Percentiles rank a stretch among this genome's conserved stretches.
These are phyloP conservation scores for Schizophyllum commune DNA, from an alignment of 1,284 basidiomycete genomes.

Conservation along the genomic window DNA sequence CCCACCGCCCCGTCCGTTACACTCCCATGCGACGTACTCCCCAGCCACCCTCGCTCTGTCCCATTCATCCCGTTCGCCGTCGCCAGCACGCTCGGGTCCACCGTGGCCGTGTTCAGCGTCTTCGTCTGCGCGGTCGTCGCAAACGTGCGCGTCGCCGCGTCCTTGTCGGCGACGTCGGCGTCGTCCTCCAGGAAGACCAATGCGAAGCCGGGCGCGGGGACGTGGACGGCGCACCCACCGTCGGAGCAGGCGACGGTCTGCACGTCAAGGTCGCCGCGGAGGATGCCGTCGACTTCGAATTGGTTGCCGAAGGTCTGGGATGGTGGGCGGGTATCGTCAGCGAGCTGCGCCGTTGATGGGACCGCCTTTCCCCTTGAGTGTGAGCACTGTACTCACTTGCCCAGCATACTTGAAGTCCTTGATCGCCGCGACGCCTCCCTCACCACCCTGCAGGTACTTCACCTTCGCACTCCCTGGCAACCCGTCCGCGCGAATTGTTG, in stretches of 20 bases:
- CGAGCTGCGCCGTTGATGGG: too few species aligned
- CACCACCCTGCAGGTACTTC: conserved; percentile 3
- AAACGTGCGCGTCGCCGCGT: conserved; percentile 39
- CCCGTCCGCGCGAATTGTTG: conserved; percentile 37
- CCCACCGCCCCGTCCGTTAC: not conserved
- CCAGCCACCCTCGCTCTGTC: conserved; percentile 1
- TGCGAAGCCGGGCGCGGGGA: conserved; percentile 63
- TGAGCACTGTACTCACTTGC: too few species aligned
- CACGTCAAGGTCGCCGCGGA: conserved; percentile 45
- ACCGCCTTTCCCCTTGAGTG: too few species aligned
- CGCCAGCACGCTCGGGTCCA: conserved; percentile 14
- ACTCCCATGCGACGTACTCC: conserved; percentile 15
- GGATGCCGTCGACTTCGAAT: conserved; percentile 56
- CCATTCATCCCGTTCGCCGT: conserved; percentile 16
- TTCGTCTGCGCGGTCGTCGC: conserved; percentile 45
- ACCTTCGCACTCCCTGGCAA: conserved; percentile 6
- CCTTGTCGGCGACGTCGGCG: conserved; percentile 30
- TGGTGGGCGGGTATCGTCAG: too few species aligned
- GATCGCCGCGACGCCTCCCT: not conserved
- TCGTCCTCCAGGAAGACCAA: conserved; percentile 59
- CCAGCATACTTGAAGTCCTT: not conserved
- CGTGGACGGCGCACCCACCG: conserved; percentile 43
- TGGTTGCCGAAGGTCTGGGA: conserved; percentile 48
- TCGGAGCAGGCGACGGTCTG: conserved; percentile 42
- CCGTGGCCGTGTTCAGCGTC: conserved; percentile 27